Evolutionary conservation across 2,329 filamentous ascomycete genomes (phyloP).

Genomic region (Plectosphaerella cucumerina): DNA sequence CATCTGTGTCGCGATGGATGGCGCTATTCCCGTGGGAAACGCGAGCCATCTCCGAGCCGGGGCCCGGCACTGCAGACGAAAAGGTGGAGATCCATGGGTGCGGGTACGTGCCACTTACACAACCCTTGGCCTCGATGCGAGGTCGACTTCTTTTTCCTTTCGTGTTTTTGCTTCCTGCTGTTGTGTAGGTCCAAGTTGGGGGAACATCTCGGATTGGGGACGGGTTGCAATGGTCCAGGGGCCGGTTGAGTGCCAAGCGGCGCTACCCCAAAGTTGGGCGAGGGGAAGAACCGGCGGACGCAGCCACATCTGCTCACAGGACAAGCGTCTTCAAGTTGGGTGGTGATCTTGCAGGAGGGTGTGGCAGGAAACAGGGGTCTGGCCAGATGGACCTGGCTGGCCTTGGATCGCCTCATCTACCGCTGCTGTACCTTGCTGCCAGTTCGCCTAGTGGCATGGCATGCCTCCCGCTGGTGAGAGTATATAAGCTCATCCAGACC

Average conservation of each 20-base stretch:
- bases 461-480: neutral
- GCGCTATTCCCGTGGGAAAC: neutral
- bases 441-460: neutral
- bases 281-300: too few species aligned
- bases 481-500: neutral
- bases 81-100: neutral
- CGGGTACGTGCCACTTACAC: neutral
- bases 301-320: too few species aligned
- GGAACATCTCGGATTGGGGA: neutral
- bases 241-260: neutral
- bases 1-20: neutral
- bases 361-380: neutral
- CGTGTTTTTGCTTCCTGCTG: neutral
- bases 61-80: neutral
- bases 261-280: neutral
- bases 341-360: neutral
- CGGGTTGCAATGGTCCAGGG: too few species aligned
- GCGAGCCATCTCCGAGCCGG: conserved; percentile 2
- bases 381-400: neutral
- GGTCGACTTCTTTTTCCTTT: neutral
- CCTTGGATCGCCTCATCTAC: neutral
- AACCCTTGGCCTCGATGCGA: neutral
- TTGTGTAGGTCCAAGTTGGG: neutral
- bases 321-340: neutral
- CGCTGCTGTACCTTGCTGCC: neutral